Evolutionary conservation across 2,329 filamentous ascomycete genomes (phyloP).

Genomic region (Stagonosporopsis vannaccii): DNA sequence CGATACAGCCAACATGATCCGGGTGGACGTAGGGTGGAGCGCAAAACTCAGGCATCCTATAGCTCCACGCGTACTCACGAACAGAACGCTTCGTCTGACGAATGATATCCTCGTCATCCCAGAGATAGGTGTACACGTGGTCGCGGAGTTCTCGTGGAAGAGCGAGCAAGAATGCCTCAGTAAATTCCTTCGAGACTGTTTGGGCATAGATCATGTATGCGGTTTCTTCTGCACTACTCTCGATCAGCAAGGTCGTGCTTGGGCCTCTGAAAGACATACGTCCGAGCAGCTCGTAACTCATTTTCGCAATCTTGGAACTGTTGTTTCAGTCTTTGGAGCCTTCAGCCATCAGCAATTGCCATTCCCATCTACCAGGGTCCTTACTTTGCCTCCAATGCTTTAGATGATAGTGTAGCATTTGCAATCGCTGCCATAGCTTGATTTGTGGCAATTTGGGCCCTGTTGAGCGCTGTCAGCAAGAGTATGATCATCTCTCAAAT

Average conservation of each 20-base stretch:
- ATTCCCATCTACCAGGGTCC: neutral
- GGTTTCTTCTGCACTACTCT: neutral
- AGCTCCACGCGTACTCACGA: slow-evolving; percentile 15
- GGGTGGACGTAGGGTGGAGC: slow-evolving; percentile 13
- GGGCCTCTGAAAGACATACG: slow-evolving; percentile 56
- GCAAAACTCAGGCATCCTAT: slow-evolving; percentile 17
- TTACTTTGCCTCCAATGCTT: slow-evolving; percentile 4
- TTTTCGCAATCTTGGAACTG: slow-evolving; percentile 6
- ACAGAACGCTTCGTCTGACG: slow-evolving; percentile 16
- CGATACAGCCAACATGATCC: slow-evolving; percentile 6
- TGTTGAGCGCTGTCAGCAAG: neutral
- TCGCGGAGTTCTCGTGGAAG: slow-evolving; percentile 17
- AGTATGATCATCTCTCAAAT: neutral
- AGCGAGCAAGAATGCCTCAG: slow-evolving; percentile 4
- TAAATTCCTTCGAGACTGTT: slow-evolving; percentile 4
- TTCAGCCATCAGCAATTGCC: neutral
- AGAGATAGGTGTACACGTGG: slow-evolving; percentile 14
- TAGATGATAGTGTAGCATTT: neutral
- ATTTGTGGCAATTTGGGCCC: slow-evolving; percentile 1
- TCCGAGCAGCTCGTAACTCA: slow-evolving; percentile 56
- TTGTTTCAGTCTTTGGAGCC: slow-evolving; percentile 5
- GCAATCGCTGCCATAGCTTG: neutral
- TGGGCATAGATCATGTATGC: slow-evolving; percentile 11
- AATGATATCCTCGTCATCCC: slow-evolving; percentile 17
- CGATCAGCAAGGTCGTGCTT: neutral